Base-by-base conservation (phyloP, 768 basidiomycete species). In the Collybia mongolica region DNA sequence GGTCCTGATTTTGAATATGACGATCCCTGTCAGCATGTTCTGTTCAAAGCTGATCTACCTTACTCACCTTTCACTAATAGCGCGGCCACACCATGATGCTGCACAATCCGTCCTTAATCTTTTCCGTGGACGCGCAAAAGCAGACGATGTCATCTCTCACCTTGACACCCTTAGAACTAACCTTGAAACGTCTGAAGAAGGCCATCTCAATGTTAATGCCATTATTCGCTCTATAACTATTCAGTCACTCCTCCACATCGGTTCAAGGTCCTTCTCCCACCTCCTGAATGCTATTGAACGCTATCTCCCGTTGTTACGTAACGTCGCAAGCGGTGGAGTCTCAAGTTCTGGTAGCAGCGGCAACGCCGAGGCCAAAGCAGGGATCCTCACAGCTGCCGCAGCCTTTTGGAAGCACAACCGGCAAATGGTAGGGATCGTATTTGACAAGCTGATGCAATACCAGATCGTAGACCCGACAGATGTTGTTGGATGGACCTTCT, bases 361-460 rank as follows among this genome's bases (percentile, higher is more conserved):
- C 6, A 77, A 72, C 56, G 56, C 69, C 37, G 81, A 87, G 58
- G 81, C 86, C 54, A 82, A 88, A 63, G 74, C 72, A 35, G 81
- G 90, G 56, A 81, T 98, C 53, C 77, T 98, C 12, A 74, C 75
- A 12, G 80, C 85, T 2, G 82, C 87, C 0, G 81, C 83, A 0
- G 66, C 74, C 3, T 98, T 95, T 71, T 99, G 95, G 95, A 78
- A 77, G 55, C 68, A 83, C 58, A 93, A 89, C 61, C 74, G 80
- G 24, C 94, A 98, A 59, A 92, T 94, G 84, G 75, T 94, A 41
- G 77, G 79, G 14, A 94, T 99, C 62, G 93, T 98, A 6, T 87
- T 96, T 54, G 97, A 98, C 75, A 99, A 99, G 71, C 73, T 98
- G 47, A 90, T 98, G 84, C 96, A 98, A 64, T 99, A 99, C 69